These are phyloP conservation scores for Strigomonas culicis DNA, from an alignment of 208 protist genomes.

Conservation along the genomic window DNA sequence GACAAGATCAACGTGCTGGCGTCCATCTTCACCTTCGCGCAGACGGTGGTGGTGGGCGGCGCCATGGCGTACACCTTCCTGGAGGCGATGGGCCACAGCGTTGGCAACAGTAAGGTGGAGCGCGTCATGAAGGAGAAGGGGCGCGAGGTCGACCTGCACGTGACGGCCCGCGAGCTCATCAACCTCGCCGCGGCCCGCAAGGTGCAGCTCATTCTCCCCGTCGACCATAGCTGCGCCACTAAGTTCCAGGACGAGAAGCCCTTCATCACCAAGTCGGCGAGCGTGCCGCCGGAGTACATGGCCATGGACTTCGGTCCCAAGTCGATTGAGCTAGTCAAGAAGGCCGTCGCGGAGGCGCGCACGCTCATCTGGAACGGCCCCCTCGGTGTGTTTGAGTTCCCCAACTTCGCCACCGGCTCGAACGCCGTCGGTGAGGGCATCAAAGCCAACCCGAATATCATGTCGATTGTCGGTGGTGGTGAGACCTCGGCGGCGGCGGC, in stretches of 20 bases:
- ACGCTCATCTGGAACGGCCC: constrained; percentile 98
- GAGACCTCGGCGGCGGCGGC: constrained; percentile 97
- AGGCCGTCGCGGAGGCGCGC: constrained; percentile 74
- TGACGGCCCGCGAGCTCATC: constrained; percentile 64
- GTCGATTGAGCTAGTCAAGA: constrained; percentile 65
- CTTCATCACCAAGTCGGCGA: constrained; percentile 59
- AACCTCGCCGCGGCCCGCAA: constrained; percentile 86
- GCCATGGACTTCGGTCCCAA: constrained; percentile 97
- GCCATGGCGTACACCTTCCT: constrained; percentile 99
- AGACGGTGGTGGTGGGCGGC: constrained; percentile 99
- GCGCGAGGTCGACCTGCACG: constrained; percentile 75
- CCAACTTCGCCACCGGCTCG: constrained; percentile 92
- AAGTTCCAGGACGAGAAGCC: constrained; percentile 88
- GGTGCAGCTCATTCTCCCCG: constrained; percentile 97
- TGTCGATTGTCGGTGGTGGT: constrained; percentile 97
- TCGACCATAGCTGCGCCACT: constrained; percentile 96
- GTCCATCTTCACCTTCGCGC: constrained; percentile 97
- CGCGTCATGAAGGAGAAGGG: constrained; percentile 78
- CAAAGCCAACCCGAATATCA: constrained; percentile 56
- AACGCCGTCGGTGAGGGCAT: constrained; percentile 74
- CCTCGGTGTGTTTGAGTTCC: constrained; percentile 98
- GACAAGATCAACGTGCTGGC: constrained; percentile 99
- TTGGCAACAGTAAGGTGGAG: constrained; percentile 97
- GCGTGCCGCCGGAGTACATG: constrained; percentile 89
- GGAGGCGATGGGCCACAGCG: constrained; percentile 79